Evolutionary conservation across 2,329 filamentous ascomycete species (phyloP), one percentile per base, ranked within the genome.

Genomic region (Tolypocladium cylindrosporum): DNA sequence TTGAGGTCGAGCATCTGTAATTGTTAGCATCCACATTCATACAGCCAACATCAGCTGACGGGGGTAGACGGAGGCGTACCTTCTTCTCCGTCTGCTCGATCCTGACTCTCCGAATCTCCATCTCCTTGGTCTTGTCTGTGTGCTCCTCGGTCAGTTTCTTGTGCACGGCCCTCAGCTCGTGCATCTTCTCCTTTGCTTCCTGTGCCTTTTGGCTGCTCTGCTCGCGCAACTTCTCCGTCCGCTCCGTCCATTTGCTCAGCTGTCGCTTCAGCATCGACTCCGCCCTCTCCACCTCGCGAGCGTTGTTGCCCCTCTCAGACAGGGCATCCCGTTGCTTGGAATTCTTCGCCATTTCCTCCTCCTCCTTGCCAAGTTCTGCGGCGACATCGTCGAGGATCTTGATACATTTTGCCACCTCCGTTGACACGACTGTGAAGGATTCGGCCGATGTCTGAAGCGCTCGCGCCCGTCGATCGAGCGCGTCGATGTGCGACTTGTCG

Each of bases 51-150:
- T 34, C 34, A 13, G 24, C 2, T 9, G 10, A 21, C 24, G 48
- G 9, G 9, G 31, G 4, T 52, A 19, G 11, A 52, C 4, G 2
- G 36, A 21, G 39, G 58, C 63, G 57, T 78, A 91, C 91, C 89
- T 97, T 97, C 78, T 97, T 97, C 81, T 97, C 93, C 10, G 91
- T 96, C 77, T 97, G 91, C 75, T 99, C 94, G 62, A 99, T 97
- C 60, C 92, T 81, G n/a, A 97, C 90, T 64, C 90, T 85, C 66
- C 92, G 81, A 69, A 89, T 86, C 77, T 99, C 94, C 76, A 97
- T 95, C 68, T 97, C 93, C 59, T 90, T 87, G 40, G 88, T 87
- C 75, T 96, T 95, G 57, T 94, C 90, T 1, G 83, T 83, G 61
- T 92, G 82, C 78, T 99, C 93, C 68, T 93, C 89, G 0, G 88